Evolutionary conservation across 139 green algal species (phyloP).

Genomic region (Trebouxia sp.): DNA sequence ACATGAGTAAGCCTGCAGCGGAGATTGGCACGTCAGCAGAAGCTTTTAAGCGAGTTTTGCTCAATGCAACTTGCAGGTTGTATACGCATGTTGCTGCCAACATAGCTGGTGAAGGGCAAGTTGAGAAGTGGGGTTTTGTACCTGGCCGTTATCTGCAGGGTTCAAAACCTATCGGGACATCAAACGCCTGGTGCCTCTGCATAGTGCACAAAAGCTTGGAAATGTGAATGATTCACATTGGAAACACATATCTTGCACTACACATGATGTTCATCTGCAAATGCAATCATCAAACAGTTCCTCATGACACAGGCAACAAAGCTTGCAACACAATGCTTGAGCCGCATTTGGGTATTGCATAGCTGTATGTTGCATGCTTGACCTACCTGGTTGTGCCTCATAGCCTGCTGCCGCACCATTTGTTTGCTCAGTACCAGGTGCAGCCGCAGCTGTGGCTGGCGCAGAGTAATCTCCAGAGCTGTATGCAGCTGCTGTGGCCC

Average conservation of each 20-base stretch:
- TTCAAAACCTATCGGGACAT: neutral
- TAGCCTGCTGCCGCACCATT: constrained; percentile 13
- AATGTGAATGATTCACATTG: no score
- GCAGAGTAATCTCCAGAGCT: constrained; percentile 17
- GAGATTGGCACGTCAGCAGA: constrained; percentile 17
- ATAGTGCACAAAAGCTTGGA: no score
- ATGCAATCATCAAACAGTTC: neutral
- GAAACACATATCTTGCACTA: no score
- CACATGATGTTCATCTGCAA: no score
- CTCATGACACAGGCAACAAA: no score
- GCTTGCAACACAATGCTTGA: no score
- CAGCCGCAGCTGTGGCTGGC: neutral
- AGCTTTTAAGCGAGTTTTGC: no score
- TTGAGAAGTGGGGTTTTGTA: no score
- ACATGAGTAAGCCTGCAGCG: constrained; percentile 17
- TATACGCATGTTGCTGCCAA: no score
- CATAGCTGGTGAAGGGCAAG: no score
- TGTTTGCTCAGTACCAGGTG: neutral
- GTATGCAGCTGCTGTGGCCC: neutral
- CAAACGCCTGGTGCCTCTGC: neutral
- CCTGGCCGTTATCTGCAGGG: no score
- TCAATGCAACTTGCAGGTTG: neutral
- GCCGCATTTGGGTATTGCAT: no score
- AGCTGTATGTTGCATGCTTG: neutral
- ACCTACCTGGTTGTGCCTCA: neutral